Conservation (phyloP, 208 protist species). For the Trypanosoma boissoni region DNA sequence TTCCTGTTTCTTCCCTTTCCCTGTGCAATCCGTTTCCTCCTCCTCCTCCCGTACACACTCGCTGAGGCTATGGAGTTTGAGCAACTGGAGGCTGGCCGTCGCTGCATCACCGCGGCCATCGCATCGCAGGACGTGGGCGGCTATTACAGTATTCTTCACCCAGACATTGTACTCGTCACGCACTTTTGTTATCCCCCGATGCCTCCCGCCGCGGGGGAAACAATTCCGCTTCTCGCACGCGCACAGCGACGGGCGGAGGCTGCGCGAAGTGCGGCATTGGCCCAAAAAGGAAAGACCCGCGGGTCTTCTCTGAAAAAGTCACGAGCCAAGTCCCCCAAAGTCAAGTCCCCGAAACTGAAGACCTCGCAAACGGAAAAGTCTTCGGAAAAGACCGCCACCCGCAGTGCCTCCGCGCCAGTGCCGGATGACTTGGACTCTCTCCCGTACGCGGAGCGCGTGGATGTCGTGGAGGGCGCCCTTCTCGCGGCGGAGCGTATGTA, state of each 20-base stretch:
- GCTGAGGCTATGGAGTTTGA: conserved; percentile 80
- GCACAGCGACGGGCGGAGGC: not conserved
- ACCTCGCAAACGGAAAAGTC: too few species aligned
- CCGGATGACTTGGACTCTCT: not conserved
- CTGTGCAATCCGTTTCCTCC: conserved; percentile 4
- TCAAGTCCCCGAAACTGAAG: too few species aligned
- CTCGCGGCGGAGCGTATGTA: conserved; percentile 62
- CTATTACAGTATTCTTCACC: conserved; percentile 63
- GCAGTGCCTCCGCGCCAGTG: conserved; percentile 1
- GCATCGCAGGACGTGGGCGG: conserved; percentile 57
- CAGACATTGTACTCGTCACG: conserved; percentile 57
- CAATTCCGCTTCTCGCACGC: conserved; percentile 14
- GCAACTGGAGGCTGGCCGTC: conserved; percentile 65
- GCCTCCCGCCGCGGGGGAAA: conserved; percentile 24
- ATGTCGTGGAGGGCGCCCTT: conserved; percentile 55
- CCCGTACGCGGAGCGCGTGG: conserved; percentile 44
- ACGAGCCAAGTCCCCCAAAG: too few species aligned
- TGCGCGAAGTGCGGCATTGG: not conserved
- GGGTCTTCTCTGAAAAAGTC: too few species aligned
- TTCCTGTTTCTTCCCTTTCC: conserved; percentile 17
- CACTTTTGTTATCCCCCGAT: conserved; percentile 66
- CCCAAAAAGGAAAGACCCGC: too few species aligned
- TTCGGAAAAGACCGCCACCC: too few species aligned
- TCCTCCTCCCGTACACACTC: not conserved
- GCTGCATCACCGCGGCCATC: conserved; percentile 46